phyloP scores from a whole-genome alignment of 148 eudicot genomes.

The Limonium bicolor region DNA sequence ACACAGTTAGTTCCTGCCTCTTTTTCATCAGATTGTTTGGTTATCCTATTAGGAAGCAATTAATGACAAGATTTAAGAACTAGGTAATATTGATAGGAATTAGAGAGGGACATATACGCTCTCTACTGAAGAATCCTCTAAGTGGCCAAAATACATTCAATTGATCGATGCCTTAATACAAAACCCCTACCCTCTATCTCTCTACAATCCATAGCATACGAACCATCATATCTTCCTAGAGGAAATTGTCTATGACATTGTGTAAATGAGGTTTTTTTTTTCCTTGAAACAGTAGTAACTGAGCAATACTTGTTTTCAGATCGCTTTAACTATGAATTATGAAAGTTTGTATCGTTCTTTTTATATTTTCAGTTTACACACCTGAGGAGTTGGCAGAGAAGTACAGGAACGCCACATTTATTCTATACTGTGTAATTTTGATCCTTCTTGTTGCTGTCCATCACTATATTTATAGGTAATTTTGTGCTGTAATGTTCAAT shows the following conservation, averaged over 20 bases:
- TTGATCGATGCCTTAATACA: too few species aligned
- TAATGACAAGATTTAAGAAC: too few species aligned
- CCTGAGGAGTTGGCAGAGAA: constrained; percentile 90
- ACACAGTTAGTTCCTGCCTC: too few species aligned
- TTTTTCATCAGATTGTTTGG: too few species aligned
- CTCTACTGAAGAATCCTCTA: too few species aligned
- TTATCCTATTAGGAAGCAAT: too few species aligned
- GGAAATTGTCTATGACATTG: not conserved
- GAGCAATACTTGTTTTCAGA: not conserved
- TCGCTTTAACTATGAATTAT: not conserved
- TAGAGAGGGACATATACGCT: too few species aligned
- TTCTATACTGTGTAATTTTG: constrained; percentile 71
- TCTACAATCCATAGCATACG: not conserved
- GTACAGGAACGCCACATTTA: constrained; percentile 67
- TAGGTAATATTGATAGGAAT: too few species aligned
- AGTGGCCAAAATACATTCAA: too few species aligned
- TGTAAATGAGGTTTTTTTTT: not conserved
- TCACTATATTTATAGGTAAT: constrained; percentile 84
- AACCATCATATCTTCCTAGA: not conserved
- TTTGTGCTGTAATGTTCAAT: not conserved
- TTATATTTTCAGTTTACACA: constrained; percentile 55
- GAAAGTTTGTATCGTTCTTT: not conserved
- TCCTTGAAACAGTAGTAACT: too few species aligned
- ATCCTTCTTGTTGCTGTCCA: constrained; percentile 51
- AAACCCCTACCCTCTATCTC: too few species aligned